Percentiles rank a stretch among this genome's conserved stretches.
phyloP scores from a whole-genome alignment of 2,329 filamentous ascomycete species.

The Trichoderma hamatum region DNA sequence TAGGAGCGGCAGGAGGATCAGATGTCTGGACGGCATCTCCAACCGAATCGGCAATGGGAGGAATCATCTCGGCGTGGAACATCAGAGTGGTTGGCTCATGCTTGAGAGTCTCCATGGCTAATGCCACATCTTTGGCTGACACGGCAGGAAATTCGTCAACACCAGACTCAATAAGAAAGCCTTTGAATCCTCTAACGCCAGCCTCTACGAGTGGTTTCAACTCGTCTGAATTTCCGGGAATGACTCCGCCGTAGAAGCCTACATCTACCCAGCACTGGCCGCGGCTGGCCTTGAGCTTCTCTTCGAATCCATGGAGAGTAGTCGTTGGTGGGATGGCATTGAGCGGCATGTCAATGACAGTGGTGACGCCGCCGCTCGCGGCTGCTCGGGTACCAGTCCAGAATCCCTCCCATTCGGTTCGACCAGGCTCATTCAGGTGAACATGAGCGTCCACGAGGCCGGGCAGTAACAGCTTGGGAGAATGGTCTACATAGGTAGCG shows the following conservation, averaged over 20 bases:
- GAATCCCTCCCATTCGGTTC: constrained; percentile 99
- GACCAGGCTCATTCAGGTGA: constrained; percentile 93
- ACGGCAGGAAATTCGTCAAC: constrained; percentile 96
- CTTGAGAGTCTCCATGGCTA: constrained; percentile 79
- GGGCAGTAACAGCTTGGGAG: constrained; percentile 80
- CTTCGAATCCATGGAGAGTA: constrained; percentile 76
- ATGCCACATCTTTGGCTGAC: constrained; percentile 74
- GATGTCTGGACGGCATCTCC: constrained; percentile 75
- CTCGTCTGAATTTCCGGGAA: constrained; percentile 84
- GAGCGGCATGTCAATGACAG: constrained; percentile 95
- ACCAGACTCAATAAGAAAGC: constrained; percentile 94
- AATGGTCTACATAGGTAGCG: constrained; percentile 79
- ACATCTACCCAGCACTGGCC: constrained; percentile 98
- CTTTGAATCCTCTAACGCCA: constrained; percentile 94
- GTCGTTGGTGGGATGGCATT: constrained; percentile 97
- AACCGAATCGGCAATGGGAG: constrained; percentile 78
- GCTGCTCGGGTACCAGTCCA: constrained; percentile 91
- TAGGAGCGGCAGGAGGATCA: constrained; percentile 68
- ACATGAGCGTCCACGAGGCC: constrained; percentile 96
- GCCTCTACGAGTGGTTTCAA: constrained; percentile 78
- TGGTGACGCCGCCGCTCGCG: constrained; percentile 94
- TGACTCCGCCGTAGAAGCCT: constrained; percentile 94
- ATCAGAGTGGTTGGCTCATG: constrained; percentile 87
- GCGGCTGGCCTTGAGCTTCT: constrained; percentile 81
- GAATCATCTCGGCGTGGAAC: constrained; percentile 99